Evolutionary conservation across 2,329 filamentous ascomycete genomes (phyloP), one percentile per base, ranked within the genome.

Genomic region (Blumeria hordei): DNA sequence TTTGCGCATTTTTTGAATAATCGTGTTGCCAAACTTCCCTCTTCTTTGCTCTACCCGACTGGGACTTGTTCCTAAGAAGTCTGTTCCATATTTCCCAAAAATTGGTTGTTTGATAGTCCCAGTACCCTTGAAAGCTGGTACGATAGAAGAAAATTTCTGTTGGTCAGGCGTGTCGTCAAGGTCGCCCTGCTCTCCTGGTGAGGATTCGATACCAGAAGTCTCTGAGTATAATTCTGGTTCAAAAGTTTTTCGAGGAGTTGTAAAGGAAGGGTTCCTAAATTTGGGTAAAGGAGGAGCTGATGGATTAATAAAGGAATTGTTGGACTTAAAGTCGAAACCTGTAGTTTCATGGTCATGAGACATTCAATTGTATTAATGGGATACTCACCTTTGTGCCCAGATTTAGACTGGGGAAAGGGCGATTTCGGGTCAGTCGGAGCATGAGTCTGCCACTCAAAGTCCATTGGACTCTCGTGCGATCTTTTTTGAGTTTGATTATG

Each of bases 11-110:
- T 76, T 76, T 52, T 75, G 69, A 14, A 74, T 68, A 43, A 72
- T 64, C 2, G 69, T 68, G 58, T 73, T 71, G 9, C 68, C 69
- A 55, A 70, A 69, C 59, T 71, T 71, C 3, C 71, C 67, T 39
- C 75, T 71, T 2, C 72, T 68, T 53, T 85, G 76, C 60, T 85
- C 81, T 47, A 81, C 83, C 59, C 77, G 74, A 1, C 83, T 83
- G 0, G 83, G 71, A 62, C 61, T 72, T 57, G 58, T 66, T 52
- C 58, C 63, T 56, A 62, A 55, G 28, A 67, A 65, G 56, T 68
- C 72, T 45, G 60, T 56, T 54, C 67, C 67, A 57, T 72, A 72
- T 54, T 70, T 72, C 34, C 69, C 64, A 7, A 70, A 67, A 14
- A 66, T 56, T 8, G 64, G 64, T 54, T 64, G 67, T 58, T 73